Percentiles rank a stretch among this genome's conserved stretches.
Conservation (phyloP, 805 yeast species). For the Komagataella mondaviorum region DNA sequence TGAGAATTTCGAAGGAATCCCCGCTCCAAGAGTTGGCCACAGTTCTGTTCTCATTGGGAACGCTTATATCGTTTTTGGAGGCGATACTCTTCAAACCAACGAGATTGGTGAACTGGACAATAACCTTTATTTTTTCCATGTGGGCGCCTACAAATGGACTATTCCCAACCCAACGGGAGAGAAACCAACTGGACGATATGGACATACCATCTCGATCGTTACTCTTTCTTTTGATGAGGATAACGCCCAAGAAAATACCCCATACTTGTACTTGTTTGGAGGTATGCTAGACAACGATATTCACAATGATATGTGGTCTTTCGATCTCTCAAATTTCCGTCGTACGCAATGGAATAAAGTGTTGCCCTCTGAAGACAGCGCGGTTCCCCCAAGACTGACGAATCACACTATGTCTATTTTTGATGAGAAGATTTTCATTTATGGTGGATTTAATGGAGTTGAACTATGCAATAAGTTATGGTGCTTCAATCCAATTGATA, state of each 20-base stretch:
- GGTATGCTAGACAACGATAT: constrained; percentile 82
- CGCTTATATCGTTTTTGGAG: constrained; percentile 92
- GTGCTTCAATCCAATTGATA: constrained; percentile 57
- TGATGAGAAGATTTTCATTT: constrained; percentile 68
- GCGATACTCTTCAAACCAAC: constrained; percentile 80
- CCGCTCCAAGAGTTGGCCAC: constrained; percentile 96
- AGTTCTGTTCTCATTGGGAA: constrained; percentile 86
- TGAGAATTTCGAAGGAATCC: constrained; percentile 66
- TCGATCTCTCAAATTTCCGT: constrained; percentile 78
- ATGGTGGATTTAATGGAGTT: constrained; percentile 77
- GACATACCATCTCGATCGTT: constrained; percentile 78
- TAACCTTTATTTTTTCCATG: constrained; percentile 76
- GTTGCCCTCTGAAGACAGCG: constrained; percentile 29
- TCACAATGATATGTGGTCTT: constrained; percentile 74
- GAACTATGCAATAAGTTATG: constrained; percentile 65
- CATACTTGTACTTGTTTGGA: constrained; percentile 74
- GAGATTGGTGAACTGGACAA: constrained; percentile 73
- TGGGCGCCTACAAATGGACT: constrained; percentile 67
- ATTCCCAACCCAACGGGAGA: constrained; percentile 60
- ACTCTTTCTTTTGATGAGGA: constrained; percentile 26
- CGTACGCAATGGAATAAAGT: constrained; percentile 77
- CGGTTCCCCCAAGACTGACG: constrained; percentile 30
- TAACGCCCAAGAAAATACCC: constrained; percentile 18
- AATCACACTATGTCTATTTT: constrained; percentile 82
- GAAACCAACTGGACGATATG: constrained; percentile 87